phyloP scores from a whole-genome alignment of 2,329 filamentous ascomycete genomes.

The Sporothrix phasma region DNA sequence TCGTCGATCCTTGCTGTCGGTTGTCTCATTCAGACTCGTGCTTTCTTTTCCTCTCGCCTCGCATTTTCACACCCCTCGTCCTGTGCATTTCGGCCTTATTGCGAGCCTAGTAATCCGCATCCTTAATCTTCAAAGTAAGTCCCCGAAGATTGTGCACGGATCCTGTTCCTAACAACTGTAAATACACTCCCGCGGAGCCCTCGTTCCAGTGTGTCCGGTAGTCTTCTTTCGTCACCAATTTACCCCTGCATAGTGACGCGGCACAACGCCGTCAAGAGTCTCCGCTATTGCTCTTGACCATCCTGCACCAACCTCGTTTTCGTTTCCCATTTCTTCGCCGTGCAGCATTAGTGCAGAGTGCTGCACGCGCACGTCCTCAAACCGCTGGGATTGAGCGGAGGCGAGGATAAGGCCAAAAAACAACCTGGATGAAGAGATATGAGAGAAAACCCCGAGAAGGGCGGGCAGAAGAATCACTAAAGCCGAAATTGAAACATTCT shows the following conservation, averaged over 20 bases:
- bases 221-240: neutral
- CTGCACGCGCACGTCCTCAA: neutral
- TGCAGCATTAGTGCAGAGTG: neutral
- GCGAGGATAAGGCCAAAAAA: neutral
- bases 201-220: neutral
- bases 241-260: slow-evolving; percentile 2
- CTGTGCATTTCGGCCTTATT: neutral
- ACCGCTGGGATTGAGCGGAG: neutral
- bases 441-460: neutral
- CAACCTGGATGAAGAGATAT: neutral
- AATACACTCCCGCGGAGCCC: neutral
- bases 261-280: neutral
- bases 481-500: too few relatives aligned
- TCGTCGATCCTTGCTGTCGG: neutral
- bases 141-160: neutral
- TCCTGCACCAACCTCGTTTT: neutral
- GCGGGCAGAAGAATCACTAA: too few relatives aligned
- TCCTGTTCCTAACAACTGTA: neutral
- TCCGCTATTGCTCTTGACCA: neutral
- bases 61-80: neutral
- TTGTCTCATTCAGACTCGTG: neutral
- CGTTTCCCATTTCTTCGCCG: neutral
- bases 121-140: too few relatives aligned
- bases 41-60: neutral
- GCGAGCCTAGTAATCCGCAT: neutral